These are phyloP conservation scores for Leccinum griseonigrum DNA, from an alignment of 1,284 basidiomycete species.

Conservation along the genomic window DNA sequence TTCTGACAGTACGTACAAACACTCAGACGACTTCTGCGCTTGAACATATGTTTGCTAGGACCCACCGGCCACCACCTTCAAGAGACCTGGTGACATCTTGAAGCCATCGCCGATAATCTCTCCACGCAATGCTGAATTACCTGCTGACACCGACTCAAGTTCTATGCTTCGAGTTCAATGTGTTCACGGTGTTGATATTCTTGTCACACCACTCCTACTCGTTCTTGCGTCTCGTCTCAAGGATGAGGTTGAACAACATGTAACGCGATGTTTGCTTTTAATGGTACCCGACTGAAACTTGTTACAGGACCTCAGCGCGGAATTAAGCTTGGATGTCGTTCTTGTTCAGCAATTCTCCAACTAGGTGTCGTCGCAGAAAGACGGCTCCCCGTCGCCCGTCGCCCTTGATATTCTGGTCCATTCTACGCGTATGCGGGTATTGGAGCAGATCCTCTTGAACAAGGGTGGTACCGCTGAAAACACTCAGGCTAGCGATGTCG, in stretches of 20 bases:
- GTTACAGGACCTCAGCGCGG: slow-evolving; percentile 40
- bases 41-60: slow-evolving; percentile 11
- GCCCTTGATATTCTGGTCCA: slow-evolving; percentile 25
- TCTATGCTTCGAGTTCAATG: slow-evolving; percentile 30
- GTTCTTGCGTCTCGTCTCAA: slow-evolving; percentile 38
- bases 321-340: slow-evolving; percentile 47
- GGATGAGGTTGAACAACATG: slow-evolving; percentile 42
- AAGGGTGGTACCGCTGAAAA: slow-evolving; percentile 3
- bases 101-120: slow-evolving; percentile 4
- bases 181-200: slow-evolving; percentile 34
- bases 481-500: slow-evolving; percentile 17
- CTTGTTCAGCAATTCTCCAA: slow-evolving; percentile 39
- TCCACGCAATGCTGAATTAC: slow-evolving; percentile 6
- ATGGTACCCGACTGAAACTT: slow-evolving; percentile 12
- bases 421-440: slow-evolving; percentile 25
- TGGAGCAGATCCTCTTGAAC: slow-evolving; percentile 25
- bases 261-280: slow-evolving; percentile 24
- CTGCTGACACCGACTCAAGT: not conserved
- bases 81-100: slow-evolving; percentile 1
- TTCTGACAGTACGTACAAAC: slow-evolving; percentile 25
- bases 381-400: not conserved
- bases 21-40: not conserved
- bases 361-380: slow-evolving; percentile 21
- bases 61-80: slow-evolving; percentile 13
- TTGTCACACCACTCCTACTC: slow-evolving; percentile 47